Evolutionary conservation across 257 asterid genomes (phyloP).

Genomic region (Fraxinus cuspidata): DNA sequence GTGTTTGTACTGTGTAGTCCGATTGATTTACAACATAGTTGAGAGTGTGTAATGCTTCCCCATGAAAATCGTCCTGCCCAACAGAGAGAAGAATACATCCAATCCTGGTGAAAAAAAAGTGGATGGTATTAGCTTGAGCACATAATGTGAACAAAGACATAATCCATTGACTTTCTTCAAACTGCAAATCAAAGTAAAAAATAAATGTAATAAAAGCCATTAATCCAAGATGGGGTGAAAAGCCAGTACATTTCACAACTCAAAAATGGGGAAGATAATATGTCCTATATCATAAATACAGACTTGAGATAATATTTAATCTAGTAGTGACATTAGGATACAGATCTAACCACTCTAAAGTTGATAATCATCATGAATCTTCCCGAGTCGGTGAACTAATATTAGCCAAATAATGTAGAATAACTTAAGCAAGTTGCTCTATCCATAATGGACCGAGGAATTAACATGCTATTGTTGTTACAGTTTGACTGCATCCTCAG

Average conservation of each 20-base stretch:
- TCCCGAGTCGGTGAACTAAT: background rate
- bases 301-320: background rate
- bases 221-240: background rate
- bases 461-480: background rate
- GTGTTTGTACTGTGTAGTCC: conserved; percentile 81
- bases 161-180: background rate
- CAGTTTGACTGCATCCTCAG: background rate
- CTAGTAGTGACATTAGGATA: background rate
- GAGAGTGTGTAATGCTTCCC: conserved; percentile 73
- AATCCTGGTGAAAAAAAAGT: conserved; percentile 49
- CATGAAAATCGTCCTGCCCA: conserved; percentile 81
- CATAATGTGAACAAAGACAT: background rate
- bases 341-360: background rate
- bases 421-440: background rate
- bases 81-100: conserved; percentile 93
- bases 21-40: conserved; percentile 90
- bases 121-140: conserved; percentile 10
- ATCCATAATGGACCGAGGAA: background rate
- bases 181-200: background rate
- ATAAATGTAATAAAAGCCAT: background rate
- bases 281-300: background rate
- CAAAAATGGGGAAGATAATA: background rate
- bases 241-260: background rate
- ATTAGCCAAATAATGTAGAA: background rate
- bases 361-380: background rate